These are phyloP conservation scores for Solanum hybrid DNA, from an alignment of 305 asterid species.

Conservation along the genomic window DNA sequence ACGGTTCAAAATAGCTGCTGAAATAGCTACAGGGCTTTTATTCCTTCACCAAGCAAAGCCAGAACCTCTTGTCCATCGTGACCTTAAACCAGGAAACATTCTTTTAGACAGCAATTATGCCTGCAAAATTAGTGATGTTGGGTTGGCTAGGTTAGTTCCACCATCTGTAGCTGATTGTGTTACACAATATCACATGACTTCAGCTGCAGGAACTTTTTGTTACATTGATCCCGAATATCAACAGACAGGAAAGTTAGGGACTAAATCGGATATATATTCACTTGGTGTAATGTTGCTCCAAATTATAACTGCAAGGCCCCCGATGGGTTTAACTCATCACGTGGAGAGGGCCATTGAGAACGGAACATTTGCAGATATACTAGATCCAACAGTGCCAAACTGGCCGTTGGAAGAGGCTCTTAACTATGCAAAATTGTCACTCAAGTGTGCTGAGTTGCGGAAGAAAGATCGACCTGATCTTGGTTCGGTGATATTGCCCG, in stretches of 20 bases:
- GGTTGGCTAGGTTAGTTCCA: constrained; percentile 20
- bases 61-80: constrained; percentile 25
- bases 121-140: constrained; percentile 25
- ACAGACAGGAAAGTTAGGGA: constrained; percentile 26
- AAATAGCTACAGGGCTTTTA: constrained; percentile 24
- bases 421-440: constrained; percentile 17
- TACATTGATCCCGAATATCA: constrained; percentile 28
- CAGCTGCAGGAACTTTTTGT: constrained; percentile 27
- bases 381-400: constrained; percentile 22
- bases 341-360: constrained; percentile 22
- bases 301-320: constrained; percentile 25
- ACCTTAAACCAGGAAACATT: constrained; percentile 26
- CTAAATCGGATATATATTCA: constrained; percentile 24
- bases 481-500: constrained; percentile 16
- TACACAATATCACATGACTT: constrained; percentile 22
- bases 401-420: constrained; percentile 25
- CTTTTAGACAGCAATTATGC: constrained; percentile 19
- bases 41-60: constrained; percentile 23
- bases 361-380: constrained; percentile 14
- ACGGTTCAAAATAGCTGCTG: constrained; percentile 22
- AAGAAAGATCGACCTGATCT: constrained; percentile 29
- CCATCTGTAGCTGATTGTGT: constrained; percentile 11
- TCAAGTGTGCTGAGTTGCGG: constrained; percentile 23
- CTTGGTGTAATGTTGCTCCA: constrained; percentile 23
- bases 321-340: constrained; percentile 20